Base-by-base conservation (phyloP, 148 eudicot species). In the Tetragonia tetragonoides region DNA sequence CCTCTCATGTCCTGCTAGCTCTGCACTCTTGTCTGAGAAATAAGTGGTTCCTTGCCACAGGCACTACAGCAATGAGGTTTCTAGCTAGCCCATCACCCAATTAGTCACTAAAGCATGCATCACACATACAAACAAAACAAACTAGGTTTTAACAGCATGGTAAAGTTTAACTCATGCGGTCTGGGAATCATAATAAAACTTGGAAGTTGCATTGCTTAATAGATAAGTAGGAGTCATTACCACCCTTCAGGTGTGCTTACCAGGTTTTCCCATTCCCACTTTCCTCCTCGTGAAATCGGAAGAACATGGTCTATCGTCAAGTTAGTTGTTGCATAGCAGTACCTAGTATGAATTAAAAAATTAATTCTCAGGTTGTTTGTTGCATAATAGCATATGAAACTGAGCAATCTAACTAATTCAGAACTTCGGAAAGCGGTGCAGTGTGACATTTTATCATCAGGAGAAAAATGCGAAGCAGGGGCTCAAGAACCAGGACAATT, bases 211-310 rank as follows among this genome's bases (percentile, higher is more conserved):
- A 23, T 49, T 47, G 4, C 56, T 60, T 28, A 23, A 16, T 10
- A 38, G 47, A 16, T 20, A 17, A 7, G 49, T 40, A 38, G 3
- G 18, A 79, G 16, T 8, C 14, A 40, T 66, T 64, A 78, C 47
- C 42, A 75, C 18, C 40, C 17, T 78, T 28, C 51, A 76, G 23
- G 56, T 77, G 37, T 49, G 76, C 91, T 85, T 87, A 95, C 99
- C 91, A 95, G 83, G 77, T 95, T 95, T 79, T 91, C 99, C 99
- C 99, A 95, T 63, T 84, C 86, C 99, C 99, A 93, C 81, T 91
- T 77, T 75, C 99, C 99, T 53, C 97, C 99, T 40, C 89, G 90
- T 46, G 97, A 86, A 61, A 90, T 79, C 11, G 99, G 99, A 62
- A 84, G 39, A 76, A 95, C 94, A 82, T 95, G 99, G 83, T 95